Percentiles rank a stretch among this genome's conserved stretches.
Conservation (phyloP, 768 basidiomycete genomes). For the Zangia roseola region DNA sequence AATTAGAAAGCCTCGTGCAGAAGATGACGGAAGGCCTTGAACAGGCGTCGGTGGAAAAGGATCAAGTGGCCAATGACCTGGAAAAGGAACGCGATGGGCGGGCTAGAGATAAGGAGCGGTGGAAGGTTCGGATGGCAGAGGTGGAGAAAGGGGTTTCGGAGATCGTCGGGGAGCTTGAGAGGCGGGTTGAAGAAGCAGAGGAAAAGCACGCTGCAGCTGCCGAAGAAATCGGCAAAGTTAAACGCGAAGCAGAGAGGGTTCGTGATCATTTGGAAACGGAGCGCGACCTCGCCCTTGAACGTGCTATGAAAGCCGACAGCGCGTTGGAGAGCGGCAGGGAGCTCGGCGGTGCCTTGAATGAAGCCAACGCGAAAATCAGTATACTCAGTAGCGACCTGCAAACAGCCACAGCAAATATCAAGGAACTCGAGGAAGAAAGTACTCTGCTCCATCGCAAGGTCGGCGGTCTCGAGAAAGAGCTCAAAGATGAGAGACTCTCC, state of each 20-base stretch:
- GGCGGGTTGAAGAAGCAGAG: slow-evolving; percentile 45
- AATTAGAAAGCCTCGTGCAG: slow-evolving; percentile 47
- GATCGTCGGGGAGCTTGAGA: slow-evolving; percentile 66
- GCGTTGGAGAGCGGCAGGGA: slow-evolving; percentile 65
- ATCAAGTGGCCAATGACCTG: slow-evolving; percentile 44
- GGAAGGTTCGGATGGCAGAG: slow-evolving; percentile 68
- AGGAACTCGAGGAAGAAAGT: slow-evolving; percentile 63
- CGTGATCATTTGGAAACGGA: neutral
- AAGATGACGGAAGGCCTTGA: slow-evolving; percentile 33
- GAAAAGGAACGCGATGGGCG: slow-evolving; percentile 57
- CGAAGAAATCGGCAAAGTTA: neutral
- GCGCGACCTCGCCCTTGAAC: slow-evolving; percentile 3
- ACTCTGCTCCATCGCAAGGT: slow-evolving; percentile 49
- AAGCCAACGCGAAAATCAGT: slow-evolving; percentile 61
- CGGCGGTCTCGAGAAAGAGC: slow-evolving; percentile 55
- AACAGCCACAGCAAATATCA: slow-evolving; percentile 49
- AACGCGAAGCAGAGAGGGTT: neutral
- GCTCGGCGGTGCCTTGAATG: slow-evolving; percentile 62
- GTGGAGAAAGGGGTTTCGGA: slow-evolving; percentile 68
- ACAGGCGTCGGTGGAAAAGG: slow-evolving; percentile 46
- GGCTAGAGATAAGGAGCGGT: slow-evolving; percentile 64
- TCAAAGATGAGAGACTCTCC: slow-evolving; percentile 51
- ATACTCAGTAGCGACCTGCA: slow-evolving; percentile 57
- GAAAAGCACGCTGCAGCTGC: neutral
- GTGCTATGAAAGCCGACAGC: slow-evolving; percentile 59